Base-by-base conservation (phyloP, 176 grass and related monocot species). In the Avena atlantica region DNA sequence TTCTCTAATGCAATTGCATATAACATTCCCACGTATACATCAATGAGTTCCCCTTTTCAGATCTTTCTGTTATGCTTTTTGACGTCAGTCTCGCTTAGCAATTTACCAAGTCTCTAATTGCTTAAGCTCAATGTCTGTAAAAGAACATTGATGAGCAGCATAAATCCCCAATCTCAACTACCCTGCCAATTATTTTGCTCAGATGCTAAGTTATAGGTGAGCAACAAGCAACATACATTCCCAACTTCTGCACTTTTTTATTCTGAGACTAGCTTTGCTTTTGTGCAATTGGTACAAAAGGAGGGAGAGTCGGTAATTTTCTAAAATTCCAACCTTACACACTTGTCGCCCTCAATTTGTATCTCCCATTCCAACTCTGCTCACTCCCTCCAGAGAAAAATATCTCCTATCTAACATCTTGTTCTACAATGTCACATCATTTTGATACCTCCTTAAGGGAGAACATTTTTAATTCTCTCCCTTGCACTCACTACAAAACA, bases 281-380 rank as follows among this genome's bases (percentile, higher is more conserved):
- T 70, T 82, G 64, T 69, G 48, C 27, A 16, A 11, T 81, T 57
- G 23, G 78, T 73, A 88, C 80, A 82, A 69, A 47, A 52, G 10
- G 68, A 66, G 15, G 24, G 6, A 58, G 72, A 68, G 25, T 31
- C 12, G 7, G 4, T 9, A 9, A 21, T 49, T 68, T 76, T 12
- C 1, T 12, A 9, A 78, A 70, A 34, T 81, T 82, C 72, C 63
- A 83, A 6, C 62, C 73, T 78, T 60, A 83, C 84, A 87, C 21
- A 71, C 81, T 8, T 64, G 44, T 57, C 53, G 9, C 59, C 50
- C 57, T n/a, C 52, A 63, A 82, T 50, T 80, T 60, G 20, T 75
- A 78, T 82, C 82, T 78, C 78, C 86, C 62, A 51, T 74, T 82
- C 53, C 31, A 65, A 72, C 53, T 69, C 82, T 88, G 76, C 70